Evolutionary conservation across 768 basidiomycete species (phyloP).

Genomic region (Auricularia heimuer): DNA sequence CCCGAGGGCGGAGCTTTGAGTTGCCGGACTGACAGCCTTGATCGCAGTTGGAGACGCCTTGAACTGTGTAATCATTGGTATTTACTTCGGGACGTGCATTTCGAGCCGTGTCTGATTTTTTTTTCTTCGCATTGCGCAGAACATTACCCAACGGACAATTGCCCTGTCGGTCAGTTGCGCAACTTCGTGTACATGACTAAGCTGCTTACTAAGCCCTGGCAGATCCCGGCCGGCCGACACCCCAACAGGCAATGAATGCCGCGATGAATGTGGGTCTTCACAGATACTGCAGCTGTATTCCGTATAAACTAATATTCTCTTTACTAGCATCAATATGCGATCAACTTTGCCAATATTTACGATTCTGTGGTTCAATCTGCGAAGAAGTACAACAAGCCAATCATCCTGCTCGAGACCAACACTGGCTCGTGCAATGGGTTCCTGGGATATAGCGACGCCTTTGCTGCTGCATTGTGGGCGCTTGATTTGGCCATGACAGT

Average conservation of each 20-base stretch:
- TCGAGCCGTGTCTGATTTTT: too few relatives aligned
- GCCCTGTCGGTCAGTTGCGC: background rate
- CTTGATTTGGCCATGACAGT: conserved; percentile 51
- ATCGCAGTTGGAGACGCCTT: background rate
- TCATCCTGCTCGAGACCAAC: conserved; percentile 66
- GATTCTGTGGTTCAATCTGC: background rate
- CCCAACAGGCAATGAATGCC: too few relatives aligned
- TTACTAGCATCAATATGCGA: background rate
- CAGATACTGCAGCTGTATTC: too few relatives aligned
- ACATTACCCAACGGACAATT: background rate
- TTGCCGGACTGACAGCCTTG: background rate
- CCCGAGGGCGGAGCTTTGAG: background rate
- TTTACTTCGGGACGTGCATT: background rate
- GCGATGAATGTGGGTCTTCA: background rate
- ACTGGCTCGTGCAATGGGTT: conserved; percentile 43
- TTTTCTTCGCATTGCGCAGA: background rate
- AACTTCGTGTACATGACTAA: background rate
- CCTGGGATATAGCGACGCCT: conserved; percentile 47
- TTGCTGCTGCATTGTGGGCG: conserved; percentile 51
- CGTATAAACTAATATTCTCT: too few relatives aligned
- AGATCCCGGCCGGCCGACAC: too few relatives aligned
- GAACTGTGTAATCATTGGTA: background rate
- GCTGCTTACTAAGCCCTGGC: too few relatives aligned
- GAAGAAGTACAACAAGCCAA: conserved; percentile 26
- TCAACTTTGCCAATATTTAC: background rate